Evolutionary conservation across 202 grass and related monocot genomes (phyloP).

Genomic region (Panicum hallii): DNA sequence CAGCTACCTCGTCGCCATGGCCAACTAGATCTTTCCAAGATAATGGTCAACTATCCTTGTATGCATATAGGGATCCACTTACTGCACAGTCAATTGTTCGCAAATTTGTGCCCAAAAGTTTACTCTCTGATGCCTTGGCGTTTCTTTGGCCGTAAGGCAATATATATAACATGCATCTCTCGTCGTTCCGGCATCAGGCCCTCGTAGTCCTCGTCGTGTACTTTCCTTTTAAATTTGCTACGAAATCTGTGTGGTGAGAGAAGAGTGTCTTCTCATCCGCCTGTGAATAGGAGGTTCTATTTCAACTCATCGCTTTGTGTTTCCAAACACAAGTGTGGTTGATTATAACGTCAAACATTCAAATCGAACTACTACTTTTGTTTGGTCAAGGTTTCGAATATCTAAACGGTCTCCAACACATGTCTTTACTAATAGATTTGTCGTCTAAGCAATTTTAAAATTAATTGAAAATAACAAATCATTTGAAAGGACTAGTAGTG

Average conservation of each 20-base stretch:
- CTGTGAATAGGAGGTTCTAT: background rate
- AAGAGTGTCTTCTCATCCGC: background rate
- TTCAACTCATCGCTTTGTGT: background rate
- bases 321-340: background rate
- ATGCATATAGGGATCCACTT: background rate
- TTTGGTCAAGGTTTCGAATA: background rate
- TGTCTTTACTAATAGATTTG: too few relatives aligned
- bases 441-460: background rate
- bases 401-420: too few relatives aligned
- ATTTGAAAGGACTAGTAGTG: background rate
- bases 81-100: background rate
- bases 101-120: background rate
- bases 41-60: slow-evolving; percentile 22
- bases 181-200: background rate
- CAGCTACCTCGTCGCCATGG: slow-evolving; percentile 9
- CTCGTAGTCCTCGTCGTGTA: background rate
- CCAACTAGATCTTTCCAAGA: slow-evolving; percentile 30
- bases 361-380: background rate
- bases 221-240: background rate
- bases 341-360: background rate
- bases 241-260: background rate
- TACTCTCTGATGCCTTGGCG: background rate
- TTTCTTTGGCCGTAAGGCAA: background rate
- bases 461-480: background rate
- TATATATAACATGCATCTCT: background rate